Percentiles rank a stretch among this genome's conserved stretches.
These are phyloP conservation scores for Articulospora tetracladia DNA, from an alignment of 495 filamentous ascomycete genomes.

Conservation along the genomic window DNA sequence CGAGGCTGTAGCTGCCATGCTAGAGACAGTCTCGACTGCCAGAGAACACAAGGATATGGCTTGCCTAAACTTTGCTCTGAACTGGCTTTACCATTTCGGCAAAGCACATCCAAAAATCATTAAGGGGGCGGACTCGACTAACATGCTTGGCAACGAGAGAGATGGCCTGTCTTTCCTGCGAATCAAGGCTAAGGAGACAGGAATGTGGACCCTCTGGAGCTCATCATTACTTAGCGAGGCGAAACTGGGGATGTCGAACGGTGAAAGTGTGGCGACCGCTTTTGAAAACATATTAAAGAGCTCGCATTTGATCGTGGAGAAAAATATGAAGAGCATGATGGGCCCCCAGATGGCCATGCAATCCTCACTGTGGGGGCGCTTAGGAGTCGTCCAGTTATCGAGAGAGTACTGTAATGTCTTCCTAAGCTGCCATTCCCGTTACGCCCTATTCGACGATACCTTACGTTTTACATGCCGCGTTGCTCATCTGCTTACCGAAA, in stretches of 20 bases:
- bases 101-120: constrained; percentile 78
- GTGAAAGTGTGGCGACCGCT: constrained; percentile 73
- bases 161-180: constrained; percentile 84
- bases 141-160: constrained; percentile 72
- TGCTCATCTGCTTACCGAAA: constrained; percentile 40
- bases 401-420: constrained; percentile 70
- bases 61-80: constrained; percentile 92
- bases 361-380: constrained; percentile 69
- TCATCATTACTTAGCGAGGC: constrained; percentile 85
- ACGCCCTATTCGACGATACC: constrained; percentile 70
- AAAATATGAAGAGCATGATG: constrained; percentile 66
- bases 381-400: constrained; percentile 67
- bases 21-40: constrained; percentile 87
- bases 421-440: constrained; percentile 62
- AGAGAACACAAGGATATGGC: constrained; percentile 88
- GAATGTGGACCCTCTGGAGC: constrained; percentile 83
- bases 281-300: constrained; percentile 77
- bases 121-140: constrained; percentile 62
- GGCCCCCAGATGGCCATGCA: constrained; percentile 69
- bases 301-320: constrained; percentile 75
- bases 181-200: constrained; percentile 80
- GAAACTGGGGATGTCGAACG: constrained; percentile 68
- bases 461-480: constrained; percentile 54
- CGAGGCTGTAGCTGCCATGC: constrained; percentile 89
- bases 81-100: constrained; percentile 95